Evolutionary conservation across 371 early-diverging fungal species (phyloP).

Genomic region (Syncephalis plumigaleata): DNA sequence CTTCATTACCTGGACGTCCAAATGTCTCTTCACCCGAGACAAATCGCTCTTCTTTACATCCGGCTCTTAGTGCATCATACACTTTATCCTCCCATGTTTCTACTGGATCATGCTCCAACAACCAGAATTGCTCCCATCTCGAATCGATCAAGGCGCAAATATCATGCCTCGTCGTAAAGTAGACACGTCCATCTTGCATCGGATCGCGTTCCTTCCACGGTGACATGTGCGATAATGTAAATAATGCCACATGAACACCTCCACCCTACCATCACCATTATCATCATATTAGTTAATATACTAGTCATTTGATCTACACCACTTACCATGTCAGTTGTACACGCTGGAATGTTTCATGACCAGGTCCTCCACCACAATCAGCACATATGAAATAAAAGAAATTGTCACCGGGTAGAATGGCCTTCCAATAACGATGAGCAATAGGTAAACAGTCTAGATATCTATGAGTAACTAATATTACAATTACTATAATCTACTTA

Average conservation of each 20-base stretch:
- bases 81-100: conserved; percentile 32
- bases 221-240: conserved; percentile 21
- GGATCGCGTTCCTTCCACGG: conserved; percentile 7
- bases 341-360: conserved; percentile 24
- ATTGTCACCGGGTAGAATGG: too few relatives aligned
- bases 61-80: conserved; percentile 22
- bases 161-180: conserved; percentile 30
- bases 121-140: conserved; percentile 41
- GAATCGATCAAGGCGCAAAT: conserved; percentile 31
- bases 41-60: conserved; percentile 31
- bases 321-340: conserved; percentile 21
- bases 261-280: conserved; percentile 32
- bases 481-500: too few relatives aligned
- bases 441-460: too few relatives aligned
- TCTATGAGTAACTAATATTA: too few relatives aligned
- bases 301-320: too few relatives aligned
- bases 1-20: conserved; percentile 14
- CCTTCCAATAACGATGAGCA: too few relatives aligned
- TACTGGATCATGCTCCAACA: conserved; percentile 9
- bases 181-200: conserved; percentile 19
- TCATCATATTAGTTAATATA: too few relatives aligned
- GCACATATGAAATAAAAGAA: too few relatives aligned
- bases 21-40: conserved; percentile 30
- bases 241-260: conserved; percentile 36
- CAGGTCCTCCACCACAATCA: conserved; percentile 1